Conservation (phyloP, 768 basidiomycete genomes). For the Austroboletus eburneus region DNA sequence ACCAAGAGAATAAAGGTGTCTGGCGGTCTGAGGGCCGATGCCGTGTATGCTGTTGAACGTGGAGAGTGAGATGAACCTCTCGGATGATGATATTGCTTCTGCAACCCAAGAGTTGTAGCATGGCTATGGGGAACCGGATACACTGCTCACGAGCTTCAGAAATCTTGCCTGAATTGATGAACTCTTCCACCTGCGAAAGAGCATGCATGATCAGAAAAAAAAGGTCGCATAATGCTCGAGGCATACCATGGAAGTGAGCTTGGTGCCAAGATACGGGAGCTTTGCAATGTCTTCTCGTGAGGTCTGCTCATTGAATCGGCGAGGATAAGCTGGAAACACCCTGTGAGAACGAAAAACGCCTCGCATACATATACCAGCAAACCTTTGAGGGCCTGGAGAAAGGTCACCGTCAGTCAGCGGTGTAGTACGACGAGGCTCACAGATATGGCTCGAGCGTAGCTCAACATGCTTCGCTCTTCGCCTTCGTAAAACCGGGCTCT, state of each 20-base stretch:
- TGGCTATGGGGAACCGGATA: constrained; percentile 7
- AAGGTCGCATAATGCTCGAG: neutral
- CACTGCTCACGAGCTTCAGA: constrained; percentile 46
- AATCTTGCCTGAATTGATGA: constrained; percentile 48
- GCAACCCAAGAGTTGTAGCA: neutral
- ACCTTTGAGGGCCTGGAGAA: constrained; percentile 47
- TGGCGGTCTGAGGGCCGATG: constrained; percentile 69
- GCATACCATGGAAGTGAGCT: constrained; percentile 46
- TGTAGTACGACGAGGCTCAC: constrained; percentile 36
- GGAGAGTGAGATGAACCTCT: constrained; percentile 54
- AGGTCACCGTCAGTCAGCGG: neutral
- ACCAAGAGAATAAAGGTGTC: constrained; percentile 58
- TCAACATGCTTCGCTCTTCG: constrained; percentile 60
- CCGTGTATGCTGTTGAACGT: constrained; percentile 64
- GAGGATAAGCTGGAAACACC: constrained; percentile 45
- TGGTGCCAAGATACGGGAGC: constrained; percentile 48
- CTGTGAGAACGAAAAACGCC: neutral
- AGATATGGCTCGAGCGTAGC: constrained; percentile 70
- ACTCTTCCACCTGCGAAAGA: constrained; percentile 56
- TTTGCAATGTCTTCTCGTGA: constrained; percentile 37
- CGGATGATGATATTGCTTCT: constrained; percentile 46
- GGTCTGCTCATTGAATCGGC: constrained; percentile 35
- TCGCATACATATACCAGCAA: neutral
- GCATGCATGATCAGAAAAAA: neutral
- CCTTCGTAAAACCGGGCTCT: constrained; percentile 62